These are phyloP conservation scores for Coffea canephora DNA, from an alignment of 257 asterid species.

Conservation along the genomic window DNA sequence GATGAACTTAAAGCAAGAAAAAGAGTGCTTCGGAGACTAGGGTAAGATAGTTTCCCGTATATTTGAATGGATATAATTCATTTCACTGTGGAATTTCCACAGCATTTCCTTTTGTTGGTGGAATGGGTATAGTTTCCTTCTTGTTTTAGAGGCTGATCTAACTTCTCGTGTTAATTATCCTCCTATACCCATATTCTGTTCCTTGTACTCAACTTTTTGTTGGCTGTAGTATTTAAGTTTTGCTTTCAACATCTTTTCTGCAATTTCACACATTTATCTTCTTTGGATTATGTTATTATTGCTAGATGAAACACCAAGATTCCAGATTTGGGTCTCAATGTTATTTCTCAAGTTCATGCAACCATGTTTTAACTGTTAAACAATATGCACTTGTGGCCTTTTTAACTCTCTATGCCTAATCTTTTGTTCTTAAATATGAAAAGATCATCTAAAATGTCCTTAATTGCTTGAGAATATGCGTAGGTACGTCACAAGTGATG, in stretches of 20 bases:
- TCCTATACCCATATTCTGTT: neutral
- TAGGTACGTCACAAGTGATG: constrained; percentile 80
- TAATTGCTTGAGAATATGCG: constrained; percentile 19
- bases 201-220: neutral
- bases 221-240: neutral
- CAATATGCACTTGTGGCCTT: neutral
- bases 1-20: constrained; percentile 97
- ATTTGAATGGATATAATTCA: constrained; percentile 3
- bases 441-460: neutral
- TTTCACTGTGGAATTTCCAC: neutral
- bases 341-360: neutral
- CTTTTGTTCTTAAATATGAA: neutral
- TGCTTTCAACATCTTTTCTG: neutral
- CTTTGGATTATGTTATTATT: neutral
- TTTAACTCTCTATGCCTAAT: neutral
- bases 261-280: neutral
- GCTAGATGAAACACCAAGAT: neutral
- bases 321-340: neutral
- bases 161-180: neutral
- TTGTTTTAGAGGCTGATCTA: neutral
- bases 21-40: constrained; percentile 86
- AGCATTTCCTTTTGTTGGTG: neutral
- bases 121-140: neutral
- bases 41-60: constrained; percentile 42
- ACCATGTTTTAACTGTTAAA: neutral